Base-by-base conservation (phyloP, 805 yeast species). In the Metschnikowia lachancei region DNA sequence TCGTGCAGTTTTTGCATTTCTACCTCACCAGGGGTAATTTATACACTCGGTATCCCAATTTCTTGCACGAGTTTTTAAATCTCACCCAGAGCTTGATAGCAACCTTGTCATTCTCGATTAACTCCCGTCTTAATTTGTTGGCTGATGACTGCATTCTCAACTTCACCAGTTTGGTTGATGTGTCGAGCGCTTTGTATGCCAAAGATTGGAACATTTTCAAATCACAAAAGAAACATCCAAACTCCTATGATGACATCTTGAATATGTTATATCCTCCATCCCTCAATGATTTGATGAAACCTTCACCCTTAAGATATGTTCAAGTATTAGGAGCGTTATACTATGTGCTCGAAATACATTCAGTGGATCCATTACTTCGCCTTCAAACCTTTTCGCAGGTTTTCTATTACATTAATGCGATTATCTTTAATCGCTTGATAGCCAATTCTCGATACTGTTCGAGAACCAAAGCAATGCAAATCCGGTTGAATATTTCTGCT, bases 291-390 rank as follows among this genome's bases (percentile, higher is more conserved):
- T 85, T 88, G 59, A 82, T 86, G 76, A 82, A 81, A 60, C 96
- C 97, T 3, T 88, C 97, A 0, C 99, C 99, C 0, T 72, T 91
- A 43, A 83, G 81, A 55, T 76, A 91, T 43, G 81, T 91, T 20
- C 95, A 94, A 57, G 85, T 91, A 1, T 74, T 94, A 49, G 95
- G 96, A 26, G 96, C 98, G 0, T 73, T 95, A 43, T 75, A 89
- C 36, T 89, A 91, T 58, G 92, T 94, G 2, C 73, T 91, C 58
- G 89, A 86, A 45, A 67, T 92, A 33, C 95, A 87, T 63, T 79
- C 83, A 53, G 86, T 89, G 7, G 92, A 87, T 59, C 86, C 89
- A 7, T 69, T 87, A 17, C 71, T 88, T n/a, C 80, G 80, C 45
- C 83, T 85, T 51, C 95, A 90, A 64, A 78, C 95, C 32, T 74